phyloP scores from a whole-genome alignment of 805 yeast genomes.

The Myxozyma vanderwaltii region DNA sequence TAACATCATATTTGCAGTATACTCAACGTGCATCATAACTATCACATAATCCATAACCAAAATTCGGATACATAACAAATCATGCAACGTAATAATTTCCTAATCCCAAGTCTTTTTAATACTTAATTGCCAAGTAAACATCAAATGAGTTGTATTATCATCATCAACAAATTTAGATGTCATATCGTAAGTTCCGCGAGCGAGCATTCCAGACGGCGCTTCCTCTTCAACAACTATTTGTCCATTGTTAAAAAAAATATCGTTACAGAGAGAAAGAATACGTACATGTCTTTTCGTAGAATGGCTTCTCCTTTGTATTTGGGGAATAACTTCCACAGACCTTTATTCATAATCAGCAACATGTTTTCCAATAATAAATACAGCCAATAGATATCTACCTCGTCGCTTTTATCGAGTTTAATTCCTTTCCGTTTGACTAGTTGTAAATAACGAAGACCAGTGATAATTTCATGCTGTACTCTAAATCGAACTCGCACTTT shows the following conservation, averaged over 20 bases:
- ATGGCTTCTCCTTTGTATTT: slow-evolving; percentile 76
- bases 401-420: slow-evolving; percentile 80
- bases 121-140: slow-evolving; percentile 82
- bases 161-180: slow-evolving; percentile 83
- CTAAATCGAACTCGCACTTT: slow-evolving; percentile 73
- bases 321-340: slow-evolving; percentile 86
- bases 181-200: slow-evolving; percentile 83
- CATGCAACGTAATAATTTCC: too few relatives aligned
- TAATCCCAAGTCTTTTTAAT: slow-evolving; percentile 55
- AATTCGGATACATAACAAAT: too few relatives aligned
- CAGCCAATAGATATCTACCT: slow-evolving; percentile 48
- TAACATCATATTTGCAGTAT: too few relatives aligned
- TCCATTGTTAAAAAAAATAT: neutral
- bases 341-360: neutral
- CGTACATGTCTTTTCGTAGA: slow-evolving; percentile 57
- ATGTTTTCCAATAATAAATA: neutral
- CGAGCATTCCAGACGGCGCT: slow-evolving; percentile 88
- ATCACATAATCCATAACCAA: too few relatives aligned
- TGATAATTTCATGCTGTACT: slow-evolving; percentile 86
- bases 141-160: slow-evolving; percentile 72
- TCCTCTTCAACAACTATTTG: slow-evolving; percentile 62
- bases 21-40: too few relatives aligned
- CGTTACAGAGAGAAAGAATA: neutral
- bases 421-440: slow-evolving; percentile 84
- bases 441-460: slow-evolving; percentile 86